Base-by-base conservation (phyloP, 2,329 filamentous ascomycete species). In the Fusarium sp. region DNA sequence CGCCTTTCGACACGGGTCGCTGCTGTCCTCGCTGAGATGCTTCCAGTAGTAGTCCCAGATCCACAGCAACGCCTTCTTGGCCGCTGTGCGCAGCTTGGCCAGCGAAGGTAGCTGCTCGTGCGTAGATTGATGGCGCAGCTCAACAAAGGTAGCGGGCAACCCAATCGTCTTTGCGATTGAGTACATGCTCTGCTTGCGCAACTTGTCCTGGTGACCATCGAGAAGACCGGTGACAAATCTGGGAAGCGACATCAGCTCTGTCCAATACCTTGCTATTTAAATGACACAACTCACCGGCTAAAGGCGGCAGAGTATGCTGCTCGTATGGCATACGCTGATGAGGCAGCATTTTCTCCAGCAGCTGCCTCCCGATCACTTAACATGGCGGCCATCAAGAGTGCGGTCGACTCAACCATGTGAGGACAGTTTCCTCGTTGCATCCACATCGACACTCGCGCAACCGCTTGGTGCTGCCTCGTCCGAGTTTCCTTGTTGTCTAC, bases 31-130 rank as follows among this genome's bases (percentile, higher is more conserved):
- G 2, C 71, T 66, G 17, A 86, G 72, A 38, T 82, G 77, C 68
- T 75, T 77, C 93, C 93, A 98, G 78, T 96, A 97, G 74, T 91
- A 91, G 49, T 88, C 83, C 91, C 92, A 97, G 47, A 97, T 87
- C 93, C 93, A 97, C 39, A 81, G 80, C 60, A 97, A 79, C 1
- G 90, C 91, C 67, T 89, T 86, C 61, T 81, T 78, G 2, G 89
- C 86, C 2, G 90, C 90, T 32, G 82, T 82, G 48, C 92, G 85
- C 60, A 97, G 79, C 61, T 92, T 87, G 10, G 84, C 81, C 49
- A 97, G 79, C 1, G 88, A 88, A 0, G 93, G 93, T 53, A 97
- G 79, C 72, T 93, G 90, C 74, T 96, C 91, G 74, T 98, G 93
- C 36, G 93, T 96, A 38, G 91, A 91, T 77, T 96, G 91, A 74